These are phyloP conservation scores for Camellia granthamiana DNA, from an alignment of 148 eudicot species.

Conservation along the genomic window DNA sequence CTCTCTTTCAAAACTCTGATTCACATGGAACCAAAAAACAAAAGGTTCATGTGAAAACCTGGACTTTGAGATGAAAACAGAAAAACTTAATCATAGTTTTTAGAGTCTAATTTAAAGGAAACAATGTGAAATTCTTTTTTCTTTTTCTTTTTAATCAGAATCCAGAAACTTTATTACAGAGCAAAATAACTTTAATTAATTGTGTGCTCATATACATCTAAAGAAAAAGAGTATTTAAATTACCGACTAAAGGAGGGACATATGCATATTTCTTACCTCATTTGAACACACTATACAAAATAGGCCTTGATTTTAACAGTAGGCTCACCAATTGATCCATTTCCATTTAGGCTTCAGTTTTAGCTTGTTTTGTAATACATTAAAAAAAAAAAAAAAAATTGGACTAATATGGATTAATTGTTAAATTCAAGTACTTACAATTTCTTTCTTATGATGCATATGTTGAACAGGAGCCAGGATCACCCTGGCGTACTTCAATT, in stretches of 20 bases:
- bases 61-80: not conserved
- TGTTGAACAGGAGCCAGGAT: slow-evolving; percentile 48
- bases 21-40: not conserved
- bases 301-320: not conserved
- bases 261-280: not conserved
- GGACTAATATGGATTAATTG: not conserved
- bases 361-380: too few species aligned
- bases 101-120: not conserved
- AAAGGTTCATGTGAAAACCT: not conserved
- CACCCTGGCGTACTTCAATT: slow-evolving; percentile 53
- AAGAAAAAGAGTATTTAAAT: not conserved
- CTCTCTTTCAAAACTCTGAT: not conserved
- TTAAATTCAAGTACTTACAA: not conserved
- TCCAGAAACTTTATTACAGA: not conserved
- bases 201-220: not conserved
- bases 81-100: not conserved
- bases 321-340: not conserved
- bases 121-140: not conserved
- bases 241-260: not conserved
- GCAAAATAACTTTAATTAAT: not conserved
- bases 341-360: not conserved
- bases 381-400: too few species aligned
- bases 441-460: slow-evolving; percentile 6
- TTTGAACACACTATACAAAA: too few species aligned
- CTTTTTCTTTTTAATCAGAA: not conserved